Conservation (phyloP, 2,329 filamentous ascomycete genomes). For the Neodidymelliopsis sp. region DNA sequence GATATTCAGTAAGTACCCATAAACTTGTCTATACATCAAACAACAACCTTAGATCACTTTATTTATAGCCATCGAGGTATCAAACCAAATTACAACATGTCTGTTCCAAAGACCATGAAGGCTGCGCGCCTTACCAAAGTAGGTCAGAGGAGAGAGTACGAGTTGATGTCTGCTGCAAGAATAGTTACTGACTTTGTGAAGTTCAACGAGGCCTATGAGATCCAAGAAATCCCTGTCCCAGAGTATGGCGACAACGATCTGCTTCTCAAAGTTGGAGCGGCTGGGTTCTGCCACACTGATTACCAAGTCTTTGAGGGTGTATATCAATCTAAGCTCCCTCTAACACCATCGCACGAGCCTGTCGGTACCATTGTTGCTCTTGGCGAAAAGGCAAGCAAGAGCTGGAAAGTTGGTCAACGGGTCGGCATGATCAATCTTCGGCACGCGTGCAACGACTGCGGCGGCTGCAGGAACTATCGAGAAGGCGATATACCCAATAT, state of each 20-base stretch:
- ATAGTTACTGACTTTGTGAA: not conserved
- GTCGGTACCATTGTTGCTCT: conserved; percentile 32
- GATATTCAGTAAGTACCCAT: not conserved
- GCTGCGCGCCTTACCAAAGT: not conserved
- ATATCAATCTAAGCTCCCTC: conserved; percentile 21
- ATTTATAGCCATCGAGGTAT: not conserved
- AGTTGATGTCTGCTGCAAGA: not conserved
- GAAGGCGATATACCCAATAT: conserved; percentile 23
- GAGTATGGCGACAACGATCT: conserved; percentile 16
- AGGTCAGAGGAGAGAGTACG: not conserved
- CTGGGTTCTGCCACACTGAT: conserved; percentile 29
- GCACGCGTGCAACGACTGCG: conserved; percentile 17
- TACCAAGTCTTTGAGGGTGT: conserved; percentile 27
- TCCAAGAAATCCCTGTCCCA: conserved; percentile 21
- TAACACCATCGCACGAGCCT: conserved; percentile 37
- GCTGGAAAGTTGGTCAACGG: conserved; percentile 33
- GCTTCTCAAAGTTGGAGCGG: conserved; percentile 19
- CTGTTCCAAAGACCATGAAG: conserved; percentile 1
- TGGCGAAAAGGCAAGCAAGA: conserved; percentile 25
- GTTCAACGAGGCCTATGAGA: conserved; percentile 18
- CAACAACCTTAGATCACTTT: no score
- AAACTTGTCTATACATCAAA: not conserved
- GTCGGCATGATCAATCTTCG: conserved; percentile 25
- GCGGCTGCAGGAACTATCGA: conserved; percentile 4
- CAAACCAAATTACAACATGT: not conserved